Percentiles rank a stretch among this genome's conserved stretches.
Evolutionary conservation across 306 rosid genomes (phyloP).

Genomic region (Fagus crenata): DNA sequence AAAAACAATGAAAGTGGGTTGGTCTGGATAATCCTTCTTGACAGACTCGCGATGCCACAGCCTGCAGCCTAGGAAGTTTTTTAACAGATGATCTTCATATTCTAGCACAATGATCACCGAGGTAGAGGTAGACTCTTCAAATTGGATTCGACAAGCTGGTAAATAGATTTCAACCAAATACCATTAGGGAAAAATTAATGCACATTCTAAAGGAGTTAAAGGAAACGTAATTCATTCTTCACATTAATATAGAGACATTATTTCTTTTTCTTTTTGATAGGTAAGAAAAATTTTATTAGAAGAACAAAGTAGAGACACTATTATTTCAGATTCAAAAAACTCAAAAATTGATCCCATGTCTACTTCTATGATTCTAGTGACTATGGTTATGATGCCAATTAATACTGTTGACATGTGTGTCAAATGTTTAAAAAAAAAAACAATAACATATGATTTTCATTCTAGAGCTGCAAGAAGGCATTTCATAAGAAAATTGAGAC

Average conservation of each 20-base stretch:
- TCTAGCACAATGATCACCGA: constrained; percentile 66
- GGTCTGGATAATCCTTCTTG: constrained; percentile 61
- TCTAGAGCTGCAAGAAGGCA: constrained; percentile 1
- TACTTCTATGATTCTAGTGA: not conserved
- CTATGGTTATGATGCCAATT: constrained; percentile 1
- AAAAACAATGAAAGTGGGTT: constrained; percentile 75
- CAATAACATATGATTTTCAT: constrained; percentile 16
- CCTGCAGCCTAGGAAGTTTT: constrained; percentile 72
- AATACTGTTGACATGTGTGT: not conserved
- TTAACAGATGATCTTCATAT: constrained; percentile 55
- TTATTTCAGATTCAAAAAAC: constrained; percentile 28
- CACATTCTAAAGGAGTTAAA: not conserved
- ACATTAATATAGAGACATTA: not conserved
- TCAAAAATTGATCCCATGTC: constrained; percentile 11
- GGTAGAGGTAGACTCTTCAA: constrained; percentile 73
- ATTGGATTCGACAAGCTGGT: constrained; percentile 63
- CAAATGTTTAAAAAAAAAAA: not conserved
- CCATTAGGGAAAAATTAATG: not conserved
- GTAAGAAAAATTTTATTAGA: too few relatives aligned
- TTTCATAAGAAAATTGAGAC: constrained; percentile 16
- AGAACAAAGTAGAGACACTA: not conserved
- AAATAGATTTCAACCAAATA: constrained; percentile 22
- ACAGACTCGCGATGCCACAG: constrained; percentile 68
- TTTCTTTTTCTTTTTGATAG: not conserved
- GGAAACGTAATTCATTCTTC: not conserved